These are phyloP conservation scores for Leishmania turanica DNA, from an alignment of 208 protist genomes.

Conservation along the genomic window DNA sequence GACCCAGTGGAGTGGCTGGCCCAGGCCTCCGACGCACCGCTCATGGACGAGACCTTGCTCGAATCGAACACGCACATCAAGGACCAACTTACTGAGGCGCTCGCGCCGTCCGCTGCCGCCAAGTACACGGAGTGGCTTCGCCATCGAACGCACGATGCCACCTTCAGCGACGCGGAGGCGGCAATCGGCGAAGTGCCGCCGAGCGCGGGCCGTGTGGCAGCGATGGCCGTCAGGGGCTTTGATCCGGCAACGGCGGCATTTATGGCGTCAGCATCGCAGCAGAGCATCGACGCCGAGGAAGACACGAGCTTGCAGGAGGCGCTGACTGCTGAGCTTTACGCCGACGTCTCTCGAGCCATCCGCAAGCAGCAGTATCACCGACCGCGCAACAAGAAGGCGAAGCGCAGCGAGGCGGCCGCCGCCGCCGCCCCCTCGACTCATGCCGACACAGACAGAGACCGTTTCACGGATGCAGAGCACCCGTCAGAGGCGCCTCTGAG, in stretches of 20 bases:
- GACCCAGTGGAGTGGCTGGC: constrained; percentile 63
- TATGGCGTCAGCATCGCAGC: constrained; percentile 3
- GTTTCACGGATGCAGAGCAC: background rate
- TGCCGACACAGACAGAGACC: background rate
- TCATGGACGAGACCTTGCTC: constrained; percentile 43
- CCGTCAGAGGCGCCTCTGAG: background rate
- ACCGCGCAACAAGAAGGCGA: constrained; percentile 3
- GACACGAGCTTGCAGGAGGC: constrained; percentile 13
- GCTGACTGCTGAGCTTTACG: constrained; percentile 19
- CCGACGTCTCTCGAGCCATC: constrained; percentile 18
- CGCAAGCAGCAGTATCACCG: constrained; percentile 10
- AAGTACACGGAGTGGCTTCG: background rate
- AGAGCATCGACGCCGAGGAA: background rate
- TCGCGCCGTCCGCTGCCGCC: background rate
- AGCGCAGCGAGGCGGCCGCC: background rate
- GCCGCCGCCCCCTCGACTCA: background rate
- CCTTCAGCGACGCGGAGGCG: background rate
- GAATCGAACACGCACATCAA: constrained; percentile 7
- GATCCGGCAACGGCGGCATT: constrained; percentile 3
- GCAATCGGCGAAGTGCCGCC: background rate
- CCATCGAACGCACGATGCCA: background rate
- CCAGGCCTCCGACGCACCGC: constrained; percentile 39
- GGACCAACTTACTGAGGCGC: constrained; percentile 7
- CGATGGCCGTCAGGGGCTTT: background rate
- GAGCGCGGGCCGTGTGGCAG: background rate